Base-by-base conservation (phyloP, 495 filamentous ascomycete genomes). In the Endocarpon pusillum region DNA sequence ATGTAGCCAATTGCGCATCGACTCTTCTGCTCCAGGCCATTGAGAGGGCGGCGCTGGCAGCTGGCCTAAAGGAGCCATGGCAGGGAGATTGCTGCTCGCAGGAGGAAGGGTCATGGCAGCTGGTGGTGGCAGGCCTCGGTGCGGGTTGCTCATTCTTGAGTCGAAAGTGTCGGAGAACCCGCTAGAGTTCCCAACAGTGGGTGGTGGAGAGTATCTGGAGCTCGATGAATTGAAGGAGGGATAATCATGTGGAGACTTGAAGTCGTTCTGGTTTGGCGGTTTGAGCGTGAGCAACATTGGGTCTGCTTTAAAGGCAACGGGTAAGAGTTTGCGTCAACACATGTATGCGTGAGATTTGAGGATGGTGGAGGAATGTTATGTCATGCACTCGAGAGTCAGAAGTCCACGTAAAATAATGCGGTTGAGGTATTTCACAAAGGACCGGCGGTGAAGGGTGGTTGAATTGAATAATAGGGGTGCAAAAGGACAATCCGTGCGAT, bases 1-100 rank as follows among this genome's bases (percentile, higher is more conserved):
- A 31, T 67, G 51, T 2, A 93, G 62, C 83, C 81, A 94, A 39
- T 66, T 72, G 37, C 74, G 72, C 77, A 84, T 78, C 15, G 77
- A 69, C 21, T 87, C 78, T 41, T 94, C 84, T 21, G 73, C 67
- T 37, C 66, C 68, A 45, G 79, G 73, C 67, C 78, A 82, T 59
- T 70, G 69, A 27, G 66, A 53, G 7, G 84, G 79, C 10, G 83
- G 69, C 10, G 73, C 65, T 8, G 81, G 81, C 29, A 89, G 59
- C 27, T 68, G 55, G 32, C 52, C 44, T 8, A 45, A 32, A 17
- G 42, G 21, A 27, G 65, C 62, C 44, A 68, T 57, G 33, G 53
- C 37, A 17, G 51, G 46, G 34, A 52, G 48, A 21, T 40, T 44
- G 25, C 52, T 42, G 37, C 55, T 50, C 5, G 54, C 45, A 28